phyloP scores from a whole-genome alignment of 2,329 filamentous ascomycete species.

The Colletotrichum chrysophilum region DNA sequence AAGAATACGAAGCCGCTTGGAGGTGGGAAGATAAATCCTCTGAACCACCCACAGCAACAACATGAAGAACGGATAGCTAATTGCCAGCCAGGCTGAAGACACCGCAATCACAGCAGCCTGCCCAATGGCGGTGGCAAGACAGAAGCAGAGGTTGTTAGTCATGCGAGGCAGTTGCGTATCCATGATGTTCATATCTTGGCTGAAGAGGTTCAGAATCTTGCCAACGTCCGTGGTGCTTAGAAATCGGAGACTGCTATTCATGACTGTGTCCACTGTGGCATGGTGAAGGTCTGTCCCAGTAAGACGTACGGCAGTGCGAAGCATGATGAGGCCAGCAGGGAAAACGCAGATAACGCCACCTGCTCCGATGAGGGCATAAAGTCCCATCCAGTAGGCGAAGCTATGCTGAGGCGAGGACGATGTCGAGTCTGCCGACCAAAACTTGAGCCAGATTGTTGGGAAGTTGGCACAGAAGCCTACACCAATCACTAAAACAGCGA shows the following conservation, averaged over 20 bases:
- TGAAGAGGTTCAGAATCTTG: neutral
- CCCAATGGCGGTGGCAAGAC: constrained; percentile 40
- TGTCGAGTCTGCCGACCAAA: constrained; percentile 38
- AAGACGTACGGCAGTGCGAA: neutral
- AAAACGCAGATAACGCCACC: neutral
- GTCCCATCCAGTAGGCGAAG: constrained; percentile 32
- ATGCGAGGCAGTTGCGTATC: constrained; percentile 22
- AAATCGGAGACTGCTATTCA: neutral
- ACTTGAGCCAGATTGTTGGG: constrained; percentile 45
- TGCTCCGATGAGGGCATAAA: constrained; percentile 30
- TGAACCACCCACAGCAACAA: constrained; percentile 54
- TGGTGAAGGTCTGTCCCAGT: constrained; percentile 22
- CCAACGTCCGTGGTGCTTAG: neutral
- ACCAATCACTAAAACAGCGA: neutral
- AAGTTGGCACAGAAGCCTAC: constrained; percentile 32
- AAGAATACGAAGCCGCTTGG: constrained; percentile 63
- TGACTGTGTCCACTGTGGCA: neutral
- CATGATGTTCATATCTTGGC: constrained; percentile 28
- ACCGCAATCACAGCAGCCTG: constrained; percentile 51
- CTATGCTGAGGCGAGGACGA: constrained; percentile 5
- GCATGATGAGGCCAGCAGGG: neutral
- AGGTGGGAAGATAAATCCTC: constrained; percentile 63
- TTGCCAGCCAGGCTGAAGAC: constrained; percentile 47
- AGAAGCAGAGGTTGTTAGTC: neutral
- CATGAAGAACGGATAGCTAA: constrained; percentile 54